Percentiles rank a stretch among this genome's conserved stretches.
Conservation (phyloP, 2,329 filamentous ascomycete genomes). For the Aspergillus felis region DNA sequence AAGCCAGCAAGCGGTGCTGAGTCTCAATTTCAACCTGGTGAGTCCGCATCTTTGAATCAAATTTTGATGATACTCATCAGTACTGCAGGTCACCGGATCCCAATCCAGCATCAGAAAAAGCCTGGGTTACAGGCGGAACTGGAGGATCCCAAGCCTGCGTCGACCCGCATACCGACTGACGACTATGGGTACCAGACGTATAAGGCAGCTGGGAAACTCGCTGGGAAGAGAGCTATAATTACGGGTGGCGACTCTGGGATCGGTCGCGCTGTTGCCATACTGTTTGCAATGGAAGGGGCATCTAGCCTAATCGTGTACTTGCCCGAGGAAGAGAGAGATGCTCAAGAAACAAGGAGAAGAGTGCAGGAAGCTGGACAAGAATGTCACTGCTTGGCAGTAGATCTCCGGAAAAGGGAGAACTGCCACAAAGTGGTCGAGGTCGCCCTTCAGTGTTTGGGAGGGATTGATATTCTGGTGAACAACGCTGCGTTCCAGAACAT, state of each 20-base stretch:
- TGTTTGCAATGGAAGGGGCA: conserved; percentile 79
- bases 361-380: conserved; percentile 65
- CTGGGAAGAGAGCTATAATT: conserved; percentile 72
- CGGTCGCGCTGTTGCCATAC: conserved; percentile 68
- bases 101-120: conserved; percentile 50
- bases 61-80: background rate
- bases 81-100: conserved; percentile 46
- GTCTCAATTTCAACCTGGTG: conserved; percentile 34
- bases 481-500: conserved; percentile 75
- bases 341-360: conserved; percentile 66
- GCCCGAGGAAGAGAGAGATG: conserved; percentile 71
- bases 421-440: conserved; percentile 67
- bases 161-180: conserved; percentile 63
- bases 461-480: conserved; percentile 64
- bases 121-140: conserved; percentile 56
- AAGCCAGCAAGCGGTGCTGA: conserved; percentile 12
- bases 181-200: conserved; percentile 68
- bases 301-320: conserved; percentile 70
- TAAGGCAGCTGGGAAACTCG: conserved; percentile 70
- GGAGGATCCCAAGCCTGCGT: conserved; percentile 55
- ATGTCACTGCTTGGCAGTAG: conserved; percentile 60
- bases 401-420: conserved; percentile 62
- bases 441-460: conserved; percentile 62
- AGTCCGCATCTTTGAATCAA: background rate
- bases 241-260: conserved; percentile 80